Base-by-base conservation (phyloP, 2,329 filamentous ascomycete genomes). In the Fusarium irregulare region DNA sequence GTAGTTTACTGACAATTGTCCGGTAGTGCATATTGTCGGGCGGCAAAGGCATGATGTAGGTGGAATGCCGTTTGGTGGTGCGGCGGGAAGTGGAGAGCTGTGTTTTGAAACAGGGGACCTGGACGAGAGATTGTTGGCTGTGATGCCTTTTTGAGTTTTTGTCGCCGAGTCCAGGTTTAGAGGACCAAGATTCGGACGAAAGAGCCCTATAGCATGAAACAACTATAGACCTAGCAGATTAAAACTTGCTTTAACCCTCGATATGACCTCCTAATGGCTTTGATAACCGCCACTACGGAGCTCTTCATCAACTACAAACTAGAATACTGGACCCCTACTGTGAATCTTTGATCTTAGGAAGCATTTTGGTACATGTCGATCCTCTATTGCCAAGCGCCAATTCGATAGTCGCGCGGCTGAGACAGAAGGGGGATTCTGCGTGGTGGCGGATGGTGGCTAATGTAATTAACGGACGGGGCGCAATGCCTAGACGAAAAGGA, bases 361-460 rank as follows among this genome's bases (percentile, higher is more conserved):
- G 6, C 18, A 37, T 37, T 37, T 37, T 3, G 34, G 37, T 11
- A 6, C 30, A 10, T 27, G 7, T 23, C 48, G 48, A 54, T 42
- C 25, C 37, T 27, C 30, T 47, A 16, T 32, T 30, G 13, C 25
- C 42, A 51, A 64, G 66, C 66, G 66, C 66, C 66, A 57, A 40
- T 34, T 10, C n/a, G 7, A 47, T 34, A 60, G 66, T 73, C 72
- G 71, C 72, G 71, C 71, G 45, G 61, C 67, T 73, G 60, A 72
- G 68, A 61, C 48, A 21, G 5, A 30, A 37, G n/a, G 14, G 9
- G 20, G 51, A 67, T 54, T 46, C 50, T 57, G 55, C n/a, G 14
- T 13, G 25, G 50, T 64, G 50, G 61, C 44, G 25, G 37, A 47
- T 8, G 20, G 58, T 30, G n/a, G 30, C 41, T 37, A 41, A 62